Base-by-base conservation (phyloP, 176 grass and related monocot genomes). In the Musa schizocarpa region DNA sequence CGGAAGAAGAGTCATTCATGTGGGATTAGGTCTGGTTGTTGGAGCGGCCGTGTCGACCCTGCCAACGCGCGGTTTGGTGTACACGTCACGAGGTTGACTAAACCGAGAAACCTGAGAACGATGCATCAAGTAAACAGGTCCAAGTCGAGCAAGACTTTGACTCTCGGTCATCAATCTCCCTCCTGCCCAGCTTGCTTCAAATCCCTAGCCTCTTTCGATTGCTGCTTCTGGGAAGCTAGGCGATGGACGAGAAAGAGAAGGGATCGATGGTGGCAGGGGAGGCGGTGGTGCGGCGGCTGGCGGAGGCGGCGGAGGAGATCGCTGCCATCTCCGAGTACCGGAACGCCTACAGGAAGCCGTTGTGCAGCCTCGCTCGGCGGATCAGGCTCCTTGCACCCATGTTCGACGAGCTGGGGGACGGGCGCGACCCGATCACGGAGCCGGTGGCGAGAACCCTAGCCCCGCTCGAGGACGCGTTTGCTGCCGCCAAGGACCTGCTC, bases 321-420 rank as follows among this genome's bases (percentile, higher is more conserved):
- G 79, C 81, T 11, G 73, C 70, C 20, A 80, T 94, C 75, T 86
- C 88, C 7, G 91, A 92, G 21, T 99, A 84, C 79, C 83, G 83
- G 83, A 99, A 99, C 77, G 83, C 91, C 11, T 99, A 99, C 83
- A 69, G 82, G 43, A 80, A 84, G 84, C 88, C 89, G 72, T 87
- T 99, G 69, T 89, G 90, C 75, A 92, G 87, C 78, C 78, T 99
- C 49, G 91, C 82, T 54, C 84, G 95, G 73, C 86, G 95, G 91
- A 99, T 99, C 82, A 88, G 89, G 86, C 81, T 99, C 72, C 82
- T 99, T 13, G 84, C 81, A 53, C 95, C 95, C 69, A 87, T 99
- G 95, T 82, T 99, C 73, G 90, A 99, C 86, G 96, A 99, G 78
- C 80, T 88, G 55, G 90, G 80, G 81, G 96, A 99, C 54, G 82